A percentile compares a stretch with the other conserved stretches of the same genome.
Evolutionary conservation across 176 grass and related monocot genomes (phyloP).

Genomic region (Metroxylon sagu): DNA sequence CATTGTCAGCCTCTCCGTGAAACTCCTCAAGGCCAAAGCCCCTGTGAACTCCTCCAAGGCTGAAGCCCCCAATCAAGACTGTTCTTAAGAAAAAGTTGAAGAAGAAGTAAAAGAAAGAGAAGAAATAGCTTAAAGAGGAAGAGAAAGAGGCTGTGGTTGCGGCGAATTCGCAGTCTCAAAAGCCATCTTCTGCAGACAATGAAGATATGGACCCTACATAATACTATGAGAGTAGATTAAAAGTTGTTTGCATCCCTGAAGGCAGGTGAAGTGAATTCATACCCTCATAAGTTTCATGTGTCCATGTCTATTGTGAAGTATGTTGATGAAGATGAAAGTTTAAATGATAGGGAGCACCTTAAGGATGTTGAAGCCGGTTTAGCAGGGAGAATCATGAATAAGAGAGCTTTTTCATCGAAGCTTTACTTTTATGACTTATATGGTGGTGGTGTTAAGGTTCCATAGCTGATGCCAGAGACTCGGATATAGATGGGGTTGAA

Average conservation of each 20-base stretch:
- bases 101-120: conserved; percentile 78
- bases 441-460: conserved; percentile 64
- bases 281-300: conserved; percentile 69
- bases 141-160: conserved; percentile 40
- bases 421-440: conserved; percentile 85
- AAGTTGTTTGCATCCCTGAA: conserved; percentile 43
- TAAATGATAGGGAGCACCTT: conserved; percentile 44
- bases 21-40: neutral
- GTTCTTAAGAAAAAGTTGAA: conserved; percentile 74
- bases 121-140: conserved; percentile 73
- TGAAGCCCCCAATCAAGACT: conserved; percentile 2
- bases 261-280: conserved; percentile 39
- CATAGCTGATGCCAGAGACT: conserved; percentile 86
- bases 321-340: conserved; percentile 49
- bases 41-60: no score
- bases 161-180: conserved; percentile 23
- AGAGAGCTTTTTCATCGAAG: conserved; percentile 74
- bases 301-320: conserved; percentile 41
- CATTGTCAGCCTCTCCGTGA: neutral
- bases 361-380: conserved; percentile 34
- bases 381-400: conserved; percentile 98
- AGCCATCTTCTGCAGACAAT: conserved; percentile 33
- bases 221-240: conserved; percentile 83
- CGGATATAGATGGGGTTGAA: conserved; percentile 56
- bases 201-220: conserved; percentile 98